Base-by-base conservation (phyloP, 495 filamentous ascomycete genomes). In the Talaromyces proteolyticus region DNA sequence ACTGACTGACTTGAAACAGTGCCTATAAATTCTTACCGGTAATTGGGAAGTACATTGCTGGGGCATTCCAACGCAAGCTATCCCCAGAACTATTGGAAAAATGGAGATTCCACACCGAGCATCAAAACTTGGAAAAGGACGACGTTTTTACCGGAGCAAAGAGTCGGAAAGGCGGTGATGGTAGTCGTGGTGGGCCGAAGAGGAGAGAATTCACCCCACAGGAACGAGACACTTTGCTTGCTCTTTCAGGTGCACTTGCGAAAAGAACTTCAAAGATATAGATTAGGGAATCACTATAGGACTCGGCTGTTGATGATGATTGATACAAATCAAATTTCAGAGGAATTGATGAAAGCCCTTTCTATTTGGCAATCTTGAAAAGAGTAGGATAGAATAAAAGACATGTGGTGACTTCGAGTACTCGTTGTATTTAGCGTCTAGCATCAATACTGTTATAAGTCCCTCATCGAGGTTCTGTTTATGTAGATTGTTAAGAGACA, bases 1-100 rank as follows among this genome's bases (percentile, higher is more conserved):
- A n/a, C 36, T 56, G 16, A 50, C 38, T n/a, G 39, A 40, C 22
- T 5, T 22, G 38, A 20, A 16, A 2, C 41, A 70, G 67, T 44
- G 64, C 58, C 12, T 78, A 68, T 55, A 77, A 77, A 53, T 76
- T 77, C 51, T 53, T 77, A 22, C 75, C 75, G 7, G 66, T 73
- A 4, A 61, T 78, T 26, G 73, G 75, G 19, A 68, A 70, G 38
- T 69, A 69, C 23, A 60, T 74, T 34, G 55, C 67, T 4, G 59
- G 69, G 44, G 62, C 66, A 47, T 57, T 74, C 42, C 50, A 76
- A 38, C 63, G 63, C 1, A 59, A 36, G 25, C 60, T 71, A 5
- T 47, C 64, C 1, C 46, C 53, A 2, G 59, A 73, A 3, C 58
- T 74, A 29, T 47, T 57, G 36, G 54, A 60, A 17, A 70, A 68